phyloP scores from a whole-genome alignment of 2,329 filamentous ascomycete genomes.

The Aspergillus pseudoterreus region DNA sequence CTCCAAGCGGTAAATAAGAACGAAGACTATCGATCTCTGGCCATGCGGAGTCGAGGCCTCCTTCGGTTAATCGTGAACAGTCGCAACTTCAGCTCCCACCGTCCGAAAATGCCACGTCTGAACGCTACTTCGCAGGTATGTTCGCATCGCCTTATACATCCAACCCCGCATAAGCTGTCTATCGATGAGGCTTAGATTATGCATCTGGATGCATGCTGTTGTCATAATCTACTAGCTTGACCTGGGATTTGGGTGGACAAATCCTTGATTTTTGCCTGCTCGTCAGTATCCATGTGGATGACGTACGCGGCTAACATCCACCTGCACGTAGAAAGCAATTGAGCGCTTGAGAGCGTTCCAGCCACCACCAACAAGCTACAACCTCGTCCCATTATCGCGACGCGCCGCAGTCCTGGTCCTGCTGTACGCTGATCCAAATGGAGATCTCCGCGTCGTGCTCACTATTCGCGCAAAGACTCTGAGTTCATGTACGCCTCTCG shows the following conservation, averaged over 20 bases:
- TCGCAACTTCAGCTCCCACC: constrained; percentile 8
- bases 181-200: too few species aligned
- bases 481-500: constrained; percentile 48
- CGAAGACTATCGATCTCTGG: neutral
- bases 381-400: constrained; percentile 55
- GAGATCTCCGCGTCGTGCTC: constrained; percentile 67
- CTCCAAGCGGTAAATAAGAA: neutral
- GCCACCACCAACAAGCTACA: constrained; percentile 56
- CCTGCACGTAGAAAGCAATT: constrained; percentile 46
- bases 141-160: neutral
- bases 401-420: constrained; percentile 85
- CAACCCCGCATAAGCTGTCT: neutral
- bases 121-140: constrained; percentile 14
- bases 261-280: neutral
- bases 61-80: neutral
- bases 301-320: neutral
- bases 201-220: too few species aligned
- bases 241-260: neutral
- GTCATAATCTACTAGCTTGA: neutral
- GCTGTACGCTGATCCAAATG: constrained; percentile 77
- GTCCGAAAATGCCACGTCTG: constrained; percentile 8
- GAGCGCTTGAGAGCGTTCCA: constrained; percentile 54
- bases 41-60: constrained; percentile 5
- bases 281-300: neutral
- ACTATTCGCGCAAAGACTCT: constrained; percentile 59